Conservation (phyloP, 1,139 yeast species). For the Geotrichum fermentans region DNA sequence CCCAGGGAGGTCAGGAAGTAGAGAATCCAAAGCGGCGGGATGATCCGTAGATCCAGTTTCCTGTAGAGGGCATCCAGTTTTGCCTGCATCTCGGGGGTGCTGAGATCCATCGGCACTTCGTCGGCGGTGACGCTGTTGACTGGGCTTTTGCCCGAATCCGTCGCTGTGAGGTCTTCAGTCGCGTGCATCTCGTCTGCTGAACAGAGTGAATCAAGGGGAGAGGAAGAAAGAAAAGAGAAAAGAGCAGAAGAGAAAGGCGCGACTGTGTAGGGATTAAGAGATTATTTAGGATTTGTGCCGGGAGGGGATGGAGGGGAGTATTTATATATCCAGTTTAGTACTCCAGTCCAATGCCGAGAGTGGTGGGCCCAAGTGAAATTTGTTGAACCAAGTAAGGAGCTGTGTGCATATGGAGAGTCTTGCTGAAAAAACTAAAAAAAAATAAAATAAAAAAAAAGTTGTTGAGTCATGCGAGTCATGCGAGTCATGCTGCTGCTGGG, state of each 20-base stretch:
- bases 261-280: no score
- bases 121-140: background rate
- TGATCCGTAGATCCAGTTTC: constrained; percentile 63
- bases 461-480: constrained; percentile 8
- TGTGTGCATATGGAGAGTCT: no score
- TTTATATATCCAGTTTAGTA: no score
- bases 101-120: constrained; percentile 13
- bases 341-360: no score
- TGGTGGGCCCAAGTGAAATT: no score
- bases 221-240: no score
- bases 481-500: background rate
- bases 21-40: constrained; percentile 78
- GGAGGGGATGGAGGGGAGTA: no score
- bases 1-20: constrained; percentile 81
- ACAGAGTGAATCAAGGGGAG: background rate
- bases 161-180: background rate
- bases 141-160: background rate
- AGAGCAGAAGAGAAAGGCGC: no score
- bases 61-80: constrained; percentile 58
- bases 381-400: no score
- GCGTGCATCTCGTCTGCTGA: background rate
- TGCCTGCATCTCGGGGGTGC: constrained; percentile 26
- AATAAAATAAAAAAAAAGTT: background rate
- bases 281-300: no score
- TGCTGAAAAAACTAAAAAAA: background rate